Conservation (phyloP, 176 grass and related monocot genomes). For the Dactylis glomerata region DNA sequence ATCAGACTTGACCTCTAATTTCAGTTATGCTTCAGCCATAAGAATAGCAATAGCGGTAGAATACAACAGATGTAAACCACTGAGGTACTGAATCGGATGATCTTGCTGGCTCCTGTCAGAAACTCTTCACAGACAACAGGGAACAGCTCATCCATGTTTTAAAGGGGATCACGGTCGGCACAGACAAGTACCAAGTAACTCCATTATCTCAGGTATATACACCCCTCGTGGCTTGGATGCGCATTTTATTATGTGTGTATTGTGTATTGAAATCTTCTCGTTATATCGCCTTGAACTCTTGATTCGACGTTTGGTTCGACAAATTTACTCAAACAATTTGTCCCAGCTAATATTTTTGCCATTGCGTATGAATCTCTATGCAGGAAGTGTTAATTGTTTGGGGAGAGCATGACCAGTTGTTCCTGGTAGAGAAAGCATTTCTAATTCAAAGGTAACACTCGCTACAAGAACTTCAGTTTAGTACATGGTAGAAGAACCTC, state of each 20-base stretch:
- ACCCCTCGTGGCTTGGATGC: neutral
- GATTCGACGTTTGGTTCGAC: too few relatives aligned
- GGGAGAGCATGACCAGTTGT: constrained; percentile 77
- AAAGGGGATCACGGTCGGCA: constrained; percentile 65
- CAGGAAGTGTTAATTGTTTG: constrained; percentile 75
- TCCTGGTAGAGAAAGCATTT: constrained; percentile 61
- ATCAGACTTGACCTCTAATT: neutral
- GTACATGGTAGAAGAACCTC: neutral
- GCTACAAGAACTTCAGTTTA: neutral
- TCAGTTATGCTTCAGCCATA: neutral
- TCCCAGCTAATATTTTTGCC: neutral
- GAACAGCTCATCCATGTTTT: constrained; percentile 56
- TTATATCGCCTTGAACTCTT: too few relatives aligned
- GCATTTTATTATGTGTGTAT: neutral
- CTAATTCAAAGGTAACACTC: constrained; percentile 48
- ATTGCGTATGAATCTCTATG: neutral
- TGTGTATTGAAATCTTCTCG: too few relatives aligned
- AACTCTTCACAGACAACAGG: constrained; percentile 61
- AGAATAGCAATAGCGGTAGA: neutral
- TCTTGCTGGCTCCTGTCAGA: constrained; percentile 34
- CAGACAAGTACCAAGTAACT: constrained; percentile 71
- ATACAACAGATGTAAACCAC: neutral
- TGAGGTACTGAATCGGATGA: neutral
- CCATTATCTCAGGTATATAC: constrained; percentile 56
- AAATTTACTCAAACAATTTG: too few relatives aligned